phyloP scores from a whole-genome alignment of 2,329 filamentous ascomycete genomes.

The Colletotrichum acutatum region DNA sequence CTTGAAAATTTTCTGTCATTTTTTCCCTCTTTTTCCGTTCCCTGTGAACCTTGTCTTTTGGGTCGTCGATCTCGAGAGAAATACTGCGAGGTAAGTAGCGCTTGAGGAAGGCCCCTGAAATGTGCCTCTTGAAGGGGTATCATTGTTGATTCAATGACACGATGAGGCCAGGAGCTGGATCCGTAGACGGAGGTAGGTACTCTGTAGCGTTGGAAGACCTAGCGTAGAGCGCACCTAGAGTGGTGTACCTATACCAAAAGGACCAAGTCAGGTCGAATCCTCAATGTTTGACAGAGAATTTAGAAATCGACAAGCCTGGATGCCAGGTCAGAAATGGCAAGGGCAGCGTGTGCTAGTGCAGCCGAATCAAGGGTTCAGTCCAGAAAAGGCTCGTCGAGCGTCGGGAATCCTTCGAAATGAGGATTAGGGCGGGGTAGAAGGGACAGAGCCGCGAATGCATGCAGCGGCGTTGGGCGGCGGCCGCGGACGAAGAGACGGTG shows the following conservation, averaged over 20 bases:
- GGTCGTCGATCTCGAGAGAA: not conserved
- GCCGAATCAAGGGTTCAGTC: not conserved
- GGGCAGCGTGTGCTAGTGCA: not conserved
- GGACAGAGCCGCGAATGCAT: slow-evolving; percentile 23
- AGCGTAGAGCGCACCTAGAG: no score
- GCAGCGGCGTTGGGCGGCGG: not conserved
- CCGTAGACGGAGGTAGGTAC: not conserved
- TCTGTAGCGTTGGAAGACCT: not conserved
- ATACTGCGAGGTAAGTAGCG: slow-evolving; percentile 13
- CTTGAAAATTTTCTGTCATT: not conserved
- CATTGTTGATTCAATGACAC: not conserved
- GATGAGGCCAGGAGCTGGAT: not conserved
- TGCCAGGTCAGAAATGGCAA: slow-evolving; percentile 7
- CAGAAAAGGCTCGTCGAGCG: slow-evolving; percentile 10
- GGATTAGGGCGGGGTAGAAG: slow-evolving; percentile 29
- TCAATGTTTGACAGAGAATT: not conserved
- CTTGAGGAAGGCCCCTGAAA: not conserved
- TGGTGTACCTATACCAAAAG: no score
- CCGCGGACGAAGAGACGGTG: slow-evolving; percentile 22
- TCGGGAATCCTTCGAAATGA: slow-evolving; percentile 15
- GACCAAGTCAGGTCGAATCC: not conserved
- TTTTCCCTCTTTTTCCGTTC: not conserved
- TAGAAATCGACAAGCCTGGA: not conserved
- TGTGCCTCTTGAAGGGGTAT: not conserved
- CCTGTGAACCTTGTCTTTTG: not conserved